phyloP scores from a whole-genome alignment of 2,329 filamentous ascomycete genomes.

The Aspergillus awamori region DNA sequence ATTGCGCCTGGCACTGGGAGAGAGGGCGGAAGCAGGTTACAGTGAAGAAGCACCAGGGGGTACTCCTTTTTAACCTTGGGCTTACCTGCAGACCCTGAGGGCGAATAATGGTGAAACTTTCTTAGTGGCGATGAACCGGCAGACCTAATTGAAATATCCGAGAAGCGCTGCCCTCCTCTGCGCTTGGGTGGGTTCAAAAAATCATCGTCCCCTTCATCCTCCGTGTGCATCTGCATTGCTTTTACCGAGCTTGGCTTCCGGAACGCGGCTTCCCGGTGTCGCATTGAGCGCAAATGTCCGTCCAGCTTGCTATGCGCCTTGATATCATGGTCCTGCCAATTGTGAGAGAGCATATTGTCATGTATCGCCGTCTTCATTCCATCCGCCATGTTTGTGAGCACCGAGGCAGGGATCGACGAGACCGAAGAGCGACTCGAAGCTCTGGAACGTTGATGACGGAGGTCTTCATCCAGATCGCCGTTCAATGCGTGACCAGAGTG shows the following conservation, averaged over 20 bases:
- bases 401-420: constrained; percentile 45
- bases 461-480: constrained; percentile 30
- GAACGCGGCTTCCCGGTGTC: constrained; percentile 43
- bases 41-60: constrained; percentile 63
- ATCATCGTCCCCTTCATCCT: constrained; percentile 47
- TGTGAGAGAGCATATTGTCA: constrained; percentile 22
- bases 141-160: constrained; percentile 37
- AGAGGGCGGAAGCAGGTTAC: constrained; percentile 59
- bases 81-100: constrained; percentile 30
- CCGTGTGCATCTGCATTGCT: constrained; percentile 49
- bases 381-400: constrained; percentile 37
- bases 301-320: constrained; percentile 20
- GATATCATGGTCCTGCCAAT: constrained; percentile 23
- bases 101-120: constrained; percentile 40
- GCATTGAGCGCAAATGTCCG: constrained; percentile 25
- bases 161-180: constrained; percentile 30
- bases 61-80: constrained; percentile 50
- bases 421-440: constrained; percentile 46
- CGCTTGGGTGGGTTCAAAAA: constrained; percentile 40
- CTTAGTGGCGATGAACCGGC: constrained; percentile 36
- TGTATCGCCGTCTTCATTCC: constrained; percentile 26
- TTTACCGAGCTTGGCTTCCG: constrained; percentile 50
- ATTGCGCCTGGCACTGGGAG: constrained; percentile 49
- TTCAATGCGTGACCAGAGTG: constrained; percentile 33
- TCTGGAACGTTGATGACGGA: constrained; percentile 30